Base-by-base conservation (phyloP, 345 rosid genomes). In the Cardamine chenopodiifolia region DNA sequence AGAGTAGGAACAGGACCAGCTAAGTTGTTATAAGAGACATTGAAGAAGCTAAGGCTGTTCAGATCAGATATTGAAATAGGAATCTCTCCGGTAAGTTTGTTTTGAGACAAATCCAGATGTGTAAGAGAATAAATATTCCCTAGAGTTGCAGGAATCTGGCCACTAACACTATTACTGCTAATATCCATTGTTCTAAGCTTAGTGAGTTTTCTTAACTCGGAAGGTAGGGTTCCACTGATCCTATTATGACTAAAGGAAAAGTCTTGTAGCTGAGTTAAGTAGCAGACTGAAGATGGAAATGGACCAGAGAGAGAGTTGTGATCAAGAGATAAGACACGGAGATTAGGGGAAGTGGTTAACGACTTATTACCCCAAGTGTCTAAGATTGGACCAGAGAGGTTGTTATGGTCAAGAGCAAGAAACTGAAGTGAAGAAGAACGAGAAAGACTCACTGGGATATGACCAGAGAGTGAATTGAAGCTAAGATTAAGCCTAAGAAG, bases 1-100 rank as follows among this genome's bases (percentile, higher is more conserved):
- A 37, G 60, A 31, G 78, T n/a, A 18, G 99, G 99, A 39, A 95
- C 99, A 28, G 82, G n/a, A 14, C 99, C 98, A 2, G 91, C 90
- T 19, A 95, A 90, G 78, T 88, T 83, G 84, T 95, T 92, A 49
- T 87, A 85, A 14, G 99, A 95, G 64, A 92, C 96, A 74, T 90
- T 92, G 60, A 95, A 85, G 52, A 74, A 87, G 39, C 45, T 71
- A 59, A 94, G 93, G 44, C 83, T 78, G 22, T 71, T 70, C 3
- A 95, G 80, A 71, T 68, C 78, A 47, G 80, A 57, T 52, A 95
- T 66, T 3, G 91, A 89, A 72, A 40, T 23, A 28, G 99, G 99
- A 61, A 94, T 85, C 78, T 88, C 84, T 70, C 95, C 97, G 19
- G 79, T 76, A 18, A 94, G 79, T 8, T 79, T 81, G 78, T 89